These are phyloP conservation scores for Calonectria leucothoes DNA, from an alignment of 2,329 filamentous ascomycete genomes.

Conservation along the genomic window DNA sequence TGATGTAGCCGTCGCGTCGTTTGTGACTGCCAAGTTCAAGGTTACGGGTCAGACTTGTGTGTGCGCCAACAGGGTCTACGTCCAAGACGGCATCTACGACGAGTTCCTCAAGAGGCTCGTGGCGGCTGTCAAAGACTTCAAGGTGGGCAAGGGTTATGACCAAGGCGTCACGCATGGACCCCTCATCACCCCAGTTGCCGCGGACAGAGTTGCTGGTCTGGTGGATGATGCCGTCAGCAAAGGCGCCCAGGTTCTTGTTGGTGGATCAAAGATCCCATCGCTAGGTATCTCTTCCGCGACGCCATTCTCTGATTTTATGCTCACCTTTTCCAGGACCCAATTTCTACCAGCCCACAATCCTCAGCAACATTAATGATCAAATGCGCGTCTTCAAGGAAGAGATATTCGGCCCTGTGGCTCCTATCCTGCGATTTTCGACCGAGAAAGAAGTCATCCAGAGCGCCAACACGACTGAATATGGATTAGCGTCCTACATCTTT, in stretches of 20 bases:
- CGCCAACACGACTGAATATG: conserved; percentile 57
- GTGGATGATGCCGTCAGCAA: conserved; percentile 74
- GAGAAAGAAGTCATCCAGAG: conserved; percentile 71
- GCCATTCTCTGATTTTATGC: neutral
- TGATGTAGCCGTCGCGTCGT: conserved; percentile 70
- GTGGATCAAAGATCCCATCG: conserved; percentile 40
- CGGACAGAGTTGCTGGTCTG: conserved; percentile 72
- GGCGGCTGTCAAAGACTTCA: conserved; percentile 76
- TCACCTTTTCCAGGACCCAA: conserved; percentile 42
- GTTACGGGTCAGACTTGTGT: conserved; percentile 92
- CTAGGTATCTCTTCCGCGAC: neutral
- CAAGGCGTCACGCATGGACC: conserved; percentile 67
- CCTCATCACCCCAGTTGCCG: conserved; percentile 66
- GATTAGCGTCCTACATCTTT: neutral
- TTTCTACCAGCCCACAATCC: conserved; percentile 77
- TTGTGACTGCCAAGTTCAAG: conserved; percentile 86
- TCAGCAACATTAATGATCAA: conserved; percentile 67
- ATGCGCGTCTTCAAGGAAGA: conserved; percentile 72
- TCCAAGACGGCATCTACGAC: conserved; percentile 79
- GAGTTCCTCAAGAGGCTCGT: conserved; percentile 72
- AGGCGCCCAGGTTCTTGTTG: conserved; percentile 69
- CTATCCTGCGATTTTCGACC: conserved; percentile 72
- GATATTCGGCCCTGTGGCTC: conserved; percentile 73
- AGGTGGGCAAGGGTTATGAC: conserved; percentile 70
- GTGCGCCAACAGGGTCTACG: conserved; percentile 81